Conservation (phyloP, 768 basidiomycete genomes). For the Macrolepiota albuminosa region DNA sequence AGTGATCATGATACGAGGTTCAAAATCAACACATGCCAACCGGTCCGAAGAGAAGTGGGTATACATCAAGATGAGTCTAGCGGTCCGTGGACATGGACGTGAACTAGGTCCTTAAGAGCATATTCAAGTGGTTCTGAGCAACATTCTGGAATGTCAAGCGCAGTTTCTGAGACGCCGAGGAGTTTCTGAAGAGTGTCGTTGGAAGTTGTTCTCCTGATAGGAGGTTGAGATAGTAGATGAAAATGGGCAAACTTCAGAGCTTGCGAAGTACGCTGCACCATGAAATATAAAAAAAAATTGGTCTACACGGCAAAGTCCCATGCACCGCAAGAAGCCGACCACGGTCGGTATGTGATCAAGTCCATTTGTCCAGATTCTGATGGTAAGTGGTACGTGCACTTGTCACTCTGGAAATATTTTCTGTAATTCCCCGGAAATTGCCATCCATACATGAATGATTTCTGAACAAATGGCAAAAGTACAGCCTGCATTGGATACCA, state of each 20-base stretch:
- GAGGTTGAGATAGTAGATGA: neutral
- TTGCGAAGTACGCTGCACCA: neutral
- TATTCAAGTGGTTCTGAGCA: neutral
- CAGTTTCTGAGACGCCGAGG: neutral
- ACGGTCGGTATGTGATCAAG: neutral
- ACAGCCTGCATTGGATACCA: neutral
- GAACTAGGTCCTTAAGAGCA: neutral
- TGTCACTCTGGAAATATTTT: neutral
- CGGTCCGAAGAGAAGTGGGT: neutral
- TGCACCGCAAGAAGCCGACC: slow-evolving; percentile 9
- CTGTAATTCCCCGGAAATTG: neutral
- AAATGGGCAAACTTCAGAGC: neutral
- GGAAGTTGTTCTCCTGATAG: neutral
- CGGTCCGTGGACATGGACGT: neutral
- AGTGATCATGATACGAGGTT: neutral
- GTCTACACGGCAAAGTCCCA: neutral
- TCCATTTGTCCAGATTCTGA: neutral
- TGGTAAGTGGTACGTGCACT: neutral
- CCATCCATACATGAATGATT: neutral
- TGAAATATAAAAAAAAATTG: neutral
- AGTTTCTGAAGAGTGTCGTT: neutral
- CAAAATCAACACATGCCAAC: neutral
- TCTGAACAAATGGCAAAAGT: neutral
- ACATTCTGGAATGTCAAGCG: neutral
- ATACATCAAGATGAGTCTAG: neutral